Percentiles rank a stretch among this genome's conserved stretches.
Evolutionary conservation across 2,329 filamentous ascomycete species (phyloP).

Genomic region (Cladosporium colombiae): DNA sequence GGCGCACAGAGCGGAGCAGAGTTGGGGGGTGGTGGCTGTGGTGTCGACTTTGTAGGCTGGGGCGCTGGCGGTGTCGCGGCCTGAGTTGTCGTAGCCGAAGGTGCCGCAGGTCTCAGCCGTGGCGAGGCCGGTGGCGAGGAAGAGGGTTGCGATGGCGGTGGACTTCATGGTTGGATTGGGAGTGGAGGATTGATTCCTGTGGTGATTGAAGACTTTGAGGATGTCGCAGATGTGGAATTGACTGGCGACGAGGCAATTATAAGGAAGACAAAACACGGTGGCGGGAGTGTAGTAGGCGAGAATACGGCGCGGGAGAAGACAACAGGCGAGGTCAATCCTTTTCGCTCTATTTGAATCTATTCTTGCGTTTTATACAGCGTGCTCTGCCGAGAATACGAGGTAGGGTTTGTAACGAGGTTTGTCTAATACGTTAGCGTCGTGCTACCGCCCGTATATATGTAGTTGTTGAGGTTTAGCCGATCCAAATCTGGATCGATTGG

Average conservation of each 20-base stretch:
- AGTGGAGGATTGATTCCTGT: background rate
- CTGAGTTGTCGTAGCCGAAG: slow-evolving; percentile 8
- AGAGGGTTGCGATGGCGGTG: background rate
- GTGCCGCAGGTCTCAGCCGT: slow-evolving; percentile 1
- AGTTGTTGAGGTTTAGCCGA: background rate
- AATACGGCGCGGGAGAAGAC: too few species aligned
- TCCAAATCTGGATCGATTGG: background rate
- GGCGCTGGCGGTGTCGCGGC: background rate
- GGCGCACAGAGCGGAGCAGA: slow-evolving; percentile 2
- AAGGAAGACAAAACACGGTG: background rate
- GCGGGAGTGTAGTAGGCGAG: background rate
- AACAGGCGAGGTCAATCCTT: background rate
- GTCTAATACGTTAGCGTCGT: background rate
- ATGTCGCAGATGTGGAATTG: background rate
- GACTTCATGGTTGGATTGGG: slow-evolving; percentile 5
- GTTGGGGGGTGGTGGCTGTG: slow-evolving; percentile 4
- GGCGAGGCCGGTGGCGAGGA: slow-evolving; percentile 12
- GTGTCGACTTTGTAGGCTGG: slow-evolving; percentile 11
- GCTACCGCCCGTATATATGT: background rate
- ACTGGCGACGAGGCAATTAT: background rate
- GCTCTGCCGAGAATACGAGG: background rate
- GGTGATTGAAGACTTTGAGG: background rate
- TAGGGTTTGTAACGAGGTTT: background rate
- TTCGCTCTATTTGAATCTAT: background rate
- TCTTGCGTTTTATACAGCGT: background rate